Percentiles rank a stretch among this genome's conserved stretches.
Evolutionary conservation across 768 basidiomycete genomes (phyloP).

Genomic region (Lentinula edodes): DNA sequence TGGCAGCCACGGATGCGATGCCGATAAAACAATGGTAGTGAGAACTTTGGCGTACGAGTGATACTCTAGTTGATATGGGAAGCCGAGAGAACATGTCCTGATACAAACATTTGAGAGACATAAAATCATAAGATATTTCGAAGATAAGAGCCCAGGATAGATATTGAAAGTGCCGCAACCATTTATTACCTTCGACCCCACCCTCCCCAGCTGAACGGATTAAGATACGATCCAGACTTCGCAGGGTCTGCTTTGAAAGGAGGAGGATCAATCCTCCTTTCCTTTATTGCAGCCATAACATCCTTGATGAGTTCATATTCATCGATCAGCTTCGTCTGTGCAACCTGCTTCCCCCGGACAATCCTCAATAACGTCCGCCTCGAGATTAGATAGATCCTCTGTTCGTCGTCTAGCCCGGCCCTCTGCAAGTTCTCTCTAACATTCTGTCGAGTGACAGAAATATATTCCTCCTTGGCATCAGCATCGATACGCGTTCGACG

Average conservation of each 20-base stretch:
- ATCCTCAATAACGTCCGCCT: neutral
- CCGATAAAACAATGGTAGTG: too few species aligned
- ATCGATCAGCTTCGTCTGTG: neutral
- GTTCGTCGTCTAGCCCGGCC: neutral
- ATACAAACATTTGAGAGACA: too few species aligned
- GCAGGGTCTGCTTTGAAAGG: neutral
- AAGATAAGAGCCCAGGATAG: too few species aligned
- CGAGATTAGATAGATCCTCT: slow-evolving; percentile 1
- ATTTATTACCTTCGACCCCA: neutral
- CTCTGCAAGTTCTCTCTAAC: neutral
- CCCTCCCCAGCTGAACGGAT: neutral
- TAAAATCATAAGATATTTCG: too few species aligned
- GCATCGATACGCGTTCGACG: neutral
- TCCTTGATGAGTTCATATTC: slow-evolving; percentile 1
- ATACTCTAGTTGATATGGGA: too few species aligned
- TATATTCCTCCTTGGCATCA: neutral
- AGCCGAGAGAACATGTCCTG: too few species aligned
- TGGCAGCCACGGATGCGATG: too few species aligned
- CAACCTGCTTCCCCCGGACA: neutral
- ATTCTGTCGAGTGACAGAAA: neutral
- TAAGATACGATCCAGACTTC: neutral
- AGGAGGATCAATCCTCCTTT: neutral
- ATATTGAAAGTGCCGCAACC: too few species aligned
- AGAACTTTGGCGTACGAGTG: too few species aligned
- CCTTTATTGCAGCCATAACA: slow-evolving; percentile 4